These are phyloP conservation scores for Phialocephala sp. DNA, from an alignment of 2,329 filamentous ascomycete species.

Conservation along the genomic window DNA sequence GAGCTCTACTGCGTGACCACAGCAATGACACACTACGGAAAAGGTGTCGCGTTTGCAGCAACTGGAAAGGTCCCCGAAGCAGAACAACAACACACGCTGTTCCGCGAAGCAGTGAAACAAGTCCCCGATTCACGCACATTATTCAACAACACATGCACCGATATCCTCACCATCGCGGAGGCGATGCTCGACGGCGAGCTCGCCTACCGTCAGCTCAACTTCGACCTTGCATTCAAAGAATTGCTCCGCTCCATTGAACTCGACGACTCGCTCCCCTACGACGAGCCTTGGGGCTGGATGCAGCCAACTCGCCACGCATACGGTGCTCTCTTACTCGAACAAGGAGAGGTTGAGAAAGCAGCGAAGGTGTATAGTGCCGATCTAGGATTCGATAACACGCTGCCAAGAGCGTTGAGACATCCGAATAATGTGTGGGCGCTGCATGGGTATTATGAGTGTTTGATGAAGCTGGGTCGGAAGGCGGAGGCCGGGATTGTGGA, in stretches of 20 bases:
- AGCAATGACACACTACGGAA: conserved; percentile 71
- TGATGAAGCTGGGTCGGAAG: conserved; percentile 57
- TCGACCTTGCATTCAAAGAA: conserved; percentile 62
- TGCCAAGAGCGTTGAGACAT: conserved; percentile 70
- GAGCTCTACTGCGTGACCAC: conserved; percentile 72
- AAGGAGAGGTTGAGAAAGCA: conserved; percentile 62
- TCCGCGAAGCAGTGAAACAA: conserved; percentile 54
- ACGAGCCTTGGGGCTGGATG: conserved; percentile 84
- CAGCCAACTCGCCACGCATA: conserved; percentile 74
- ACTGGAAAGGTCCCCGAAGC: conserved; percentile 61
- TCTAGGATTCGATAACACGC: conserved; percentile 61
- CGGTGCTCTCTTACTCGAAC: conserved; percentile 72
- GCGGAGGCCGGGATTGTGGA: conserved; percentile 55
- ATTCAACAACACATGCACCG: conserved; percentile 69
- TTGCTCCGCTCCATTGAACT: conserved; percentile 62
- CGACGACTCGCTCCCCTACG: conserved; percentile 70
- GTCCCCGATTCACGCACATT: conserved; percentile 67
- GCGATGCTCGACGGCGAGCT: conserved; percentile 77
- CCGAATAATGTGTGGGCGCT: conserved; percentile 78
- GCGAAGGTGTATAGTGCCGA: conserved; percentile 64
- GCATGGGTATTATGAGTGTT: conserved; percentile 75
- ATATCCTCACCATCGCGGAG: conserved; percentile 65
- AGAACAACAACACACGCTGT: conserved; percentile 54
- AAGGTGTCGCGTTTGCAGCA: conserved; percentile 69
- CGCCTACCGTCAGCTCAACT: conserved; percentile 68